A percentile compares a stretch with the other conserved stretches of the same genome.
phyloP scores from a whole-genome alignment of 129 eudicot genomes.

The Ambrosia trifida region DNA sequence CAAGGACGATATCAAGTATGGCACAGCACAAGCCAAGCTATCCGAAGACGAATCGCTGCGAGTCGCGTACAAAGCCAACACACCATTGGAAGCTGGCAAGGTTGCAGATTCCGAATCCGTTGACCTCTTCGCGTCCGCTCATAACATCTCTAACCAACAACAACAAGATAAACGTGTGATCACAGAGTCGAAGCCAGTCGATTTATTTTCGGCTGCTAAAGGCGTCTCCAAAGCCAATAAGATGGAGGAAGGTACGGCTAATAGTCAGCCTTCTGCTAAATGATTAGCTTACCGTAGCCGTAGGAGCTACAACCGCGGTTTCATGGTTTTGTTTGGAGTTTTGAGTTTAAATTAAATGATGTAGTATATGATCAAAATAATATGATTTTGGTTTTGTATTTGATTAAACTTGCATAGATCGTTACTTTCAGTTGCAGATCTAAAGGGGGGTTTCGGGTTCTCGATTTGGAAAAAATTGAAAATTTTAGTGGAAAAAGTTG shows the following conservation, averaged over 20 bases:
- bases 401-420: too few relatives aligned
- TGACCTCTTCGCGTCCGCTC: slow-evolving; percentile 52
- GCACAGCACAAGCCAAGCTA: slow-evolving; percentile 44
- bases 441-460: too few relatives aligned
- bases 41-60: slow-evolving; percentile 47
- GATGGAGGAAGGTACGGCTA: slow-evolving; percentile 2
- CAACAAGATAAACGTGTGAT: slow-evolving; percentile 30
- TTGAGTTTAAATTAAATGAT: too few relatives aligned
- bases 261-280: slow-evolving; percentile 6
- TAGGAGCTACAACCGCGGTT: too few relatives aligned
- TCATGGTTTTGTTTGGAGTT: too few relatives aligned
- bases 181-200: slow-evolving; percentile 42
- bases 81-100: slow-evolving; percentile 59
- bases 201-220: slow-evolving; percentile 35
- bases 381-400: too few relatives aligned
- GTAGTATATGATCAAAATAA: too few relatives aligned
- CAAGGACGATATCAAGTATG: slow-evolving; percentile 52
- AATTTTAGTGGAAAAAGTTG: too few relatives aligned
- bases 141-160: slow-evolving; percentile 34
- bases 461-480: too few relatives aligned
- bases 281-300: neutral
- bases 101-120: slow-evolving; percentile 52
- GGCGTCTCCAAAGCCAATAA: slow-evolving; percentile 8
- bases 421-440: too few relatives aligned
- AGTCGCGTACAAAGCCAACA: slow-evolving; percentile 44